Percentiles rank a stretch among this genome's conserved stretches.
Evolutionary conservation across 2,329 filamentous ascomycete genomes (phyloP).

Genomic region (Phialemonium atrogriseum): DNA sequence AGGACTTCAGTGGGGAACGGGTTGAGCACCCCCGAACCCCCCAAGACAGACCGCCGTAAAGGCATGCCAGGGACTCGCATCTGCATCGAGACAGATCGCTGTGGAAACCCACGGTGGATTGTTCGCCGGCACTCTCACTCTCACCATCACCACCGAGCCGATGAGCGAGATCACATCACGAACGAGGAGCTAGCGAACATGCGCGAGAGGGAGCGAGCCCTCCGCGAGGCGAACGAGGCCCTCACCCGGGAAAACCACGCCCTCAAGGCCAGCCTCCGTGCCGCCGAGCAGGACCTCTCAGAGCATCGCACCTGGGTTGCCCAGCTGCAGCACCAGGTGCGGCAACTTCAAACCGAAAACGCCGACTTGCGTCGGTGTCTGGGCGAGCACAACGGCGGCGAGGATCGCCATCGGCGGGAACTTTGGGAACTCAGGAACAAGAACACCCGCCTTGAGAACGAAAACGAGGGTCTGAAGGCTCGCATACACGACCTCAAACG

Average conservation of each 20-base stretch:
- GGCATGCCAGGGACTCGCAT: slow-evolving; percentile 2
- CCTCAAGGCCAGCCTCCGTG: slow-evolving; percentile 26
- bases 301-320: slow-evolving; percentile 24
- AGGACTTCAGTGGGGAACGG: slow-evolving; percentile 2
- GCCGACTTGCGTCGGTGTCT: slow-evolving; percentile 27
- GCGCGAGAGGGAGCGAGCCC: slow-evolving; percentile 11
- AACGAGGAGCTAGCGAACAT: slow-evolving; percentile 14
- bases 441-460: slow-evolving; percentile 25
- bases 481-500: slow-evolving; percentile 25
- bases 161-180: slow-evolving; percentile 16
- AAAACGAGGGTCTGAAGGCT: slow-evolving; percentile 24
- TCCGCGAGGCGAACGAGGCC: slow-evolving; percentile 12
- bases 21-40: slow-evolving; percentile 1
- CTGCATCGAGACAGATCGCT: slow-evolving; percentile 1
- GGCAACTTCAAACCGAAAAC: slow-evolving; percentile 28
- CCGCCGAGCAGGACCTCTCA: slow-evolving; percentile 25
- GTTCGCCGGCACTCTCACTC: slow-evolving; percentile 8
- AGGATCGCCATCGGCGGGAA: slow-evolving; percentile 21
- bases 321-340: slow-evolving; percentile 27
- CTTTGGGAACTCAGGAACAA: slow-evolving; percentile 24
- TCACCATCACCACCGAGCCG: slow-evolving; percentile 12
- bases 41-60: not conserved
- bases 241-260: slow-evolving; percentile 18
- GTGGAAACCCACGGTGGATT: slow-evolving; percentile 1
- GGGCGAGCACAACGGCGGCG: slow-evolving; percentile 22